phyloP scores from a whole-genome alignment of 2,329 filamentous ascomycete species.

The Myriosclerotinia curreyana region DNA sequence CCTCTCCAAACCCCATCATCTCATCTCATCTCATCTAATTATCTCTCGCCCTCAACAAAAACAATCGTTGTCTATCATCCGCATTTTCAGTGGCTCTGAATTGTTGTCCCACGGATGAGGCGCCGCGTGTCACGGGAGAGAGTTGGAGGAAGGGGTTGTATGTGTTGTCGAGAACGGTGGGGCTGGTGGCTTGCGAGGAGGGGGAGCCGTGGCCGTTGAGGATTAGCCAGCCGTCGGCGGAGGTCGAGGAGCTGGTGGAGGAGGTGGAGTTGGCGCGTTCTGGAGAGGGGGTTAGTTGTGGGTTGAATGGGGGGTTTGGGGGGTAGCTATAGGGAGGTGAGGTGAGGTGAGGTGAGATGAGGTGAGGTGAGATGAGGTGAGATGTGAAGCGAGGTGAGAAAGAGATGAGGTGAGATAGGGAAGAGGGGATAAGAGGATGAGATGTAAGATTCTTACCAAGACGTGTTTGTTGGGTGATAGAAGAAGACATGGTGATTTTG shows the following conservation, averaged over 20 bases:
- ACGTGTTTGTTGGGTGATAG: constrained; percentile 13
- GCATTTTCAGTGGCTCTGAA: constrained; percentile 12
- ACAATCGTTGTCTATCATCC: constrained; percentile 19
- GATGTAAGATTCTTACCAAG: constrained; percentile 5
- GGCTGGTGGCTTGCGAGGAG: constrained; percentile 8
- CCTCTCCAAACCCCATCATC: background rate
- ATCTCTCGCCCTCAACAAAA: constrained; percentile 19
- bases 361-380: background rate
- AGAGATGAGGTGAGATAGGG: background rate
- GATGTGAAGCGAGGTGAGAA: no score
- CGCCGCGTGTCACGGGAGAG: constrained; percentile 12
- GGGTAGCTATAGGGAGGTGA: no score
- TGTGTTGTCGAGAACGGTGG: background rate
- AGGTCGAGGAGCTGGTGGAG: constrained; percentile 7
- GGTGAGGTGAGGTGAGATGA: background rate
- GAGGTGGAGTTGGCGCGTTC: constrained; percentile 19
- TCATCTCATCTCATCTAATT: no score
- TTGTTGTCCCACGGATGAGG: background rate
- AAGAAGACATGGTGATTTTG: constrained; percentile 21
- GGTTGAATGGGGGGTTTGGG: background rate
- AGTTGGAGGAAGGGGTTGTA: constrained; percentile 20
- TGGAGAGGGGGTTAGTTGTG: constrained; percentile 9
- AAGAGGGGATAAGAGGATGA: background rate
- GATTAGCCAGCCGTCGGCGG: constrained; percentile 16
- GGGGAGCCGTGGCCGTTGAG: constrained; percentile 8